Evolutionary conservation across 495 filamentous ascomycete genomes (phyloP).

Genomic region (Jackrogersella minutella): DNA sequence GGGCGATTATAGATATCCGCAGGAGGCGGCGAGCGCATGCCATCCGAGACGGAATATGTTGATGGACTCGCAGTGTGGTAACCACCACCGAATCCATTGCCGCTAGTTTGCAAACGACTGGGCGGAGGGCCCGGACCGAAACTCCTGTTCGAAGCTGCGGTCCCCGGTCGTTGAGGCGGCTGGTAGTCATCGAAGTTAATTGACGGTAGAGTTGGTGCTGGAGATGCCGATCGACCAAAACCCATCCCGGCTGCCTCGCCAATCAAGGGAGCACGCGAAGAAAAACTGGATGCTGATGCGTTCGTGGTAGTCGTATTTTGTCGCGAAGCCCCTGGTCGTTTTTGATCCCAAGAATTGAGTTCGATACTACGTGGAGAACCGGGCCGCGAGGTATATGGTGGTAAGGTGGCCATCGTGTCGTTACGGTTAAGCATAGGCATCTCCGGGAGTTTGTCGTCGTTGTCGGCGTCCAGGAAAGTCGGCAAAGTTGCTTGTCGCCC

Average conservation of each 20-base stretch:
- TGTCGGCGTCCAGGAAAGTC: slow-evolving; percentile 60
- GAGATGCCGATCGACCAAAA: slow-evolving; percentile 58
- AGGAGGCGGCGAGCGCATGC: slow-evolving; percentile 42
- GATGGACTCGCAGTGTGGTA: slow-evolving; percentile 48
- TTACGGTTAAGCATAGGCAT: slow-evolving; percentile 70
- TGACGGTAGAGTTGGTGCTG: slow-evolving; percentile 52
- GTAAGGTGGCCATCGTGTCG: slow-evolving; percentile 72
- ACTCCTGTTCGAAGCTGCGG: slow-evolving; percentile 47
- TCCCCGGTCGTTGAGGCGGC: slow-evolving; percentile 46
- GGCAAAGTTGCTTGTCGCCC: slow-evolving; percentile 74
- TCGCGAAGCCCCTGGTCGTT: slow-evolving; percentile 52
- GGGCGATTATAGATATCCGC: slow-evolving; percentile 43
- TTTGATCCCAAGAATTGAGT: slow-evolving; percentile 54
- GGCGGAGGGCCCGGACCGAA: slow-evolving; percentile 55
- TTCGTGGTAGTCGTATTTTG: slow-evolving; percentile 46
- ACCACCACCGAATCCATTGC: slow-evolving; percentile 27
- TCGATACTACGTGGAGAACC: slow-evolving; percentile 61
- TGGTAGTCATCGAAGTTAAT: slow-evolving; percentile 47
- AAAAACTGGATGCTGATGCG: slow-evolving; percentile 53
- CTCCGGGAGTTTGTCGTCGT: slow-evolving; percentile 62
- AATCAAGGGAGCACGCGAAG: slow-evolving; percentile 67
- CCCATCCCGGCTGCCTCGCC: slow-evolving; percentile 66
- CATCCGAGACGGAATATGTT: slow-evolving; percentile 42
- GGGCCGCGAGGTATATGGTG: slow-evolving; percentile 66
- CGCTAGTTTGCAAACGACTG: slow-evolving; percentile 35